phyloP scores from a whole-genome alignment of 805 yeast species.

The Hanseniaspora guilliermondii region DNA sequence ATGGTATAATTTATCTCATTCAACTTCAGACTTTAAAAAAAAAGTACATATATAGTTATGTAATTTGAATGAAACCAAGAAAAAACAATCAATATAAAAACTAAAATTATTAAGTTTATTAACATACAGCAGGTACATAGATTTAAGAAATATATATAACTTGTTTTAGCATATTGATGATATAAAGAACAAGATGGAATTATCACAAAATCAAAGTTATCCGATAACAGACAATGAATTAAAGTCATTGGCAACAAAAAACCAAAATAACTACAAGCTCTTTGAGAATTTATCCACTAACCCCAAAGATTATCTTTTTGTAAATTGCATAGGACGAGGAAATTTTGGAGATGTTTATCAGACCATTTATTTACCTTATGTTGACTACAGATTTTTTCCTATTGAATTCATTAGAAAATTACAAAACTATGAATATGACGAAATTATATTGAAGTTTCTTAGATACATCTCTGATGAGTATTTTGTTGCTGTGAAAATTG shows the following conservation, averaged over 20 bases:
- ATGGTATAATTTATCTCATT: too few species aligned
- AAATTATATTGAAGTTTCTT: not conserved
- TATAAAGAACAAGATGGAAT: not conserved
- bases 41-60: too few species aligned
- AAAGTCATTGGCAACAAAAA: not conserved
- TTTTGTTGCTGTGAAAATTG: slow-evolving; percentile 73
- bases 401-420: not conserved
- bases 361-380: slow-evolving; percentile 28
- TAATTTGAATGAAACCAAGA: too few species aligned
- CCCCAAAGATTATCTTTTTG: slow-evolving; percentile 24
- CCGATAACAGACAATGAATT: not conserved
- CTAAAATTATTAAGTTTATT: too few species aligned
- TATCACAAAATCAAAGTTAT: not conserved
- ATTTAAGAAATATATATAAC: too few species aligned
- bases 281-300: slow-evolving; percentile 9
- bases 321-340: slow-evolving; percentile 65
- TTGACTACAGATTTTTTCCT: not conserved
- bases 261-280: not conserved
- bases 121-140: too few species aligned
- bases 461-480: slow-evolving; percentile 21
- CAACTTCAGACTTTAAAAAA: too few species aligned
- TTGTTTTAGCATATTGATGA: too few species aligned
- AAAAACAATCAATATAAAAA: too few species aligned
- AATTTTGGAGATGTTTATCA: slow-evolving; percentile 78
- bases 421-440: not conserved